Evolutionary conservation across 345 rosid species (phyloP).

Genomic region (Sonneratia caseolaris): DNA sequence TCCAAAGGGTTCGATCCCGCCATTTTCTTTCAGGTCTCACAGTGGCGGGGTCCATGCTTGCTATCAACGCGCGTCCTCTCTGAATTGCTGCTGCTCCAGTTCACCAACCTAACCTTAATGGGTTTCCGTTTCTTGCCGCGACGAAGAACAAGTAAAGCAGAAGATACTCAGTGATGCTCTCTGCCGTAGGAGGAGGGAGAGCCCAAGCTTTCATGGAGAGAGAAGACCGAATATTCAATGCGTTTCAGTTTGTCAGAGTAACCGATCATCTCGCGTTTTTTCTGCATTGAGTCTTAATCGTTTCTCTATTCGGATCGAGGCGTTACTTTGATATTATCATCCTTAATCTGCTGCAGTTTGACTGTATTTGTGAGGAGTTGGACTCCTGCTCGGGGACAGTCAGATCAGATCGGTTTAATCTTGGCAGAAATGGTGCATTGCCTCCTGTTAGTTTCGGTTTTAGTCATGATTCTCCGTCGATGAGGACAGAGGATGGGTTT

Average conservation of each 20-base stretch:
- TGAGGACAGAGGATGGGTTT: conserved; percentile 50
- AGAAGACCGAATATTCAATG: not conserved
- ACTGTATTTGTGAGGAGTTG: not conserved
- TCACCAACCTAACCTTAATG: no score
- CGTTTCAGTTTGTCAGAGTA: not conserved
- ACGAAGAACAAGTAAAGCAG: not conserved
- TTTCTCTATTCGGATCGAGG: not conserved
- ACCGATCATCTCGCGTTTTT: not conserved
- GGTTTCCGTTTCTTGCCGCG: not conserved
- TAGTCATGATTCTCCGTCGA: not conserved
- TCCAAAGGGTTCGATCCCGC: no score
- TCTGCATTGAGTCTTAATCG: not conserved
- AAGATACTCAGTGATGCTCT: not conserved
- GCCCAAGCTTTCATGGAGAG: not conserved
- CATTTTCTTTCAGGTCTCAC: not conserved
- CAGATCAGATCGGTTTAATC: not conserved
- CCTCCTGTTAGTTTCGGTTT: no score
- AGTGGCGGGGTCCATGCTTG: not conserved
- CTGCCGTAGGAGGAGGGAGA: not conserved
- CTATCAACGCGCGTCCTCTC: not conserved
- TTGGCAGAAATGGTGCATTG: not conserved
- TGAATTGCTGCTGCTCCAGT: not conserved
- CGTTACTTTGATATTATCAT: not conserved
- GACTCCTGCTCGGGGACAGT: not conserved
- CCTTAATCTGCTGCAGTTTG: not conserved